These are phyloP conservation scores for Planoprotostelium fungivorum DNA, from an alignment of 78 protist species.

Conservation along the genomic window DNA sequence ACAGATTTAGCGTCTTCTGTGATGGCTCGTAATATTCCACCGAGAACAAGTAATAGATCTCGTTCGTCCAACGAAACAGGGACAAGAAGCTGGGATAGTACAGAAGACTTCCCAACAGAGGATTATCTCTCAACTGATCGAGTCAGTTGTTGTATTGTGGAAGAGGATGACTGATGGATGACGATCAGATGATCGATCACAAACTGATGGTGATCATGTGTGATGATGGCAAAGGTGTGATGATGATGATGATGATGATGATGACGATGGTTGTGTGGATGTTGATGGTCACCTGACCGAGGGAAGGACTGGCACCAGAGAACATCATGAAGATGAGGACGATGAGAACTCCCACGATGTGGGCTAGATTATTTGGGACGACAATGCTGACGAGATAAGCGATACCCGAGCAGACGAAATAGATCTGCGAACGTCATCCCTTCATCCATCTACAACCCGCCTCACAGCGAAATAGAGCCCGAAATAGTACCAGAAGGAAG, in stretches of 20 bases:
- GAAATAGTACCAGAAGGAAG: neutral
- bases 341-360: conserved; percentile 6
- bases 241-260: too few species aligned
- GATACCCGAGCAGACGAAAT: conserved; percentile 11
- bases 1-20: neutral
- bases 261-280: neutral
- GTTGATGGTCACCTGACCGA: neutral
- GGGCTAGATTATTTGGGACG: neutral
- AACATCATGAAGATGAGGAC: neutral
- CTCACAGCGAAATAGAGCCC: neutral
- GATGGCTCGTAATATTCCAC: neutral
- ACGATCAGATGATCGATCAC: too few species aligned
- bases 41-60: neutral
- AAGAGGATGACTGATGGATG: too few species aligned
- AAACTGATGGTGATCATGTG: too few species aligned
- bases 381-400: conserved; percentile 4
- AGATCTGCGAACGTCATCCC: neutral
- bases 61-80: conserved; percentile 5
- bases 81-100: conserved; percentile 4
- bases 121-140: neutral
- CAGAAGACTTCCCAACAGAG: neutral
- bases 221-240: too few species aligned
- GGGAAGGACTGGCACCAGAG: conserved; percentile 4
- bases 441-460: neutral
- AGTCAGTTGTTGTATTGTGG: too few species aligned